Conservation (phyloP, 352 stramenopile species). For the Phytophthora podocarpi region DNA sequence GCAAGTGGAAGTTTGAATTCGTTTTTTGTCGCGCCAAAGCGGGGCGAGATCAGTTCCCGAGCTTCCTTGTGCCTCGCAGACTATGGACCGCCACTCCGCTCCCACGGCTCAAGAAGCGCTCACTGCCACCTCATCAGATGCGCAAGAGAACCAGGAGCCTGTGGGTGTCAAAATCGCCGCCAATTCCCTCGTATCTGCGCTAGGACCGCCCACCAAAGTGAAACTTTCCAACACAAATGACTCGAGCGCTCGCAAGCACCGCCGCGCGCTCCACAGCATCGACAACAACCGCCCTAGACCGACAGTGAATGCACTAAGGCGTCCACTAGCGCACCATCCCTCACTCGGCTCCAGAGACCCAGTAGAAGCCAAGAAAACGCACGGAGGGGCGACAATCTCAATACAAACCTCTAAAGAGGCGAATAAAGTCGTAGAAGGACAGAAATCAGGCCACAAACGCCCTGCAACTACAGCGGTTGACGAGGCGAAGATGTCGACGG, state of each 20-base stretch:
- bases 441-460: conserved; percentile 12
- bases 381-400: neutral
- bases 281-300: conserved; percentile 27
- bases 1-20: conserved; percentile 46
- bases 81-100: conserved; percentile 27
- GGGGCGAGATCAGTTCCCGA: conserved; percentile 20
- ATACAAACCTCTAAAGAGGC: neutral
- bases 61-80: conserved; percentile 4
- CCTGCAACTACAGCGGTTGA: neutral
- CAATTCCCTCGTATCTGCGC: conserved; percentile 4
- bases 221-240: conserved; percentile 2
- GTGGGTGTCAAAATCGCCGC: neutral
- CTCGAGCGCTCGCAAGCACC: conserved; percentile 1
- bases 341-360: neutral
- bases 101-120: neutral
- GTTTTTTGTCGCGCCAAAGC: conserved; percentile 19
- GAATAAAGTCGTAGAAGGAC: neutral
- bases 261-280: conserved; percentile 38
- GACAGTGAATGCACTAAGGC: neutral
- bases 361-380: conserved; percentile 17
- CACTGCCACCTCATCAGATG: neutral
- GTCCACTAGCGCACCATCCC: neutral
- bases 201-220: conserved; percentile 19
- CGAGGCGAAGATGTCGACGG: neutral
- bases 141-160: conserved; percentile 47